A percentile compares a stretch with the other conserved stretches of the same genome.
Evolutionary conservation across 1,284 basidiomycete genomes (phyloP).

Genomic region (Cryptococcus sp.): DNA sequence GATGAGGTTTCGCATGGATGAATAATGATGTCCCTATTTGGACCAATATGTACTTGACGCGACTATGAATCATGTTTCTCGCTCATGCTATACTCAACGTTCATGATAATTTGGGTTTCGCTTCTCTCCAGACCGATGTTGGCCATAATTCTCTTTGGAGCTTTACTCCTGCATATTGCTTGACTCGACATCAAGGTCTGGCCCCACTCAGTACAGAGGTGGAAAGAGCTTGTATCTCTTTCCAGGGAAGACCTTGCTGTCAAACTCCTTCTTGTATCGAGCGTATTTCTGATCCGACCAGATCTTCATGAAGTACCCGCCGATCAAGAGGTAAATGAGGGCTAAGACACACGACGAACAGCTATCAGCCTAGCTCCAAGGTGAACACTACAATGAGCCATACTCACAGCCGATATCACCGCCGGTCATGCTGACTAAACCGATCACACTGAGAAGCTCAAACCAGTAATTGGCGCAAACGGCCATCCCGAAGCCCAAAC

Average conservation of each 20-base stretch:
- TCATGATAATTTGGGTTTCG: too few relatives aligned
- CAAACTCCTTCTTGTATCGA: conserved; percentile 91
- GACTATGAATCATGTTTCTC: too few relatives aligned
- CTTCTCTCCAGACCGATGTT: too few relatives aligned
- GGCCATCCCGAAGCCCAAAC: conserved; percentile 74
- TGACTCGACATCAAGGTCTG: too few relatives aligned
- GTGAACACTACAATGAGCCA: not conserved
- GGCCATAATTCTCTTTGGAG: too few relatives aligned
- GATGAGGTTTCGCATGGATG: too few relatives aligned
- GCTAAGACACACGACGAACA: conserved; percentile 54
- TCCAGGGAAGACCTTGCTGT: conserved; percentile 61
- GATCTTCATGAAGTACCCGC: conserved; percentile 71
- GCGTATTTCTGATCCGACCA: conserved; percentile 94
- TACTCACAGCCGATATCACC: conserved; percentile 69
- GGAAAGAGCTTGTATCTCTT: conserved; percentile 49
- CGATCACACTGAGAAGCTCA: conserved; percentile 77
- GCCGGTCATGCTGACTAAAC: conserved; percentile 73
- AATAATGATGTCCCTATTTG: too few relatives aligned
- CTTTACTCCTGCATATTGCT: too few relatives aligned
- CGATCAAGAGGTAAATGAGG: conserved; percentile 70
- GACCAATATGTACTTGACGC: too few relatives aligned
- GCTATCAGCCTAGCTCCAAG: not conserved
- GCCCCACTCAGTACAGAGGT: conserved; percentile 32
- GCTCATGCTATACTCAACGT: too few relatives aligned
- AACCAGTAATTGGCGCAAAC: conserved; percentile 96